phyloP scores from a whole-genome alignment of 1,284 basidiomycete species.

The Earliella scabrosa region DNA sequence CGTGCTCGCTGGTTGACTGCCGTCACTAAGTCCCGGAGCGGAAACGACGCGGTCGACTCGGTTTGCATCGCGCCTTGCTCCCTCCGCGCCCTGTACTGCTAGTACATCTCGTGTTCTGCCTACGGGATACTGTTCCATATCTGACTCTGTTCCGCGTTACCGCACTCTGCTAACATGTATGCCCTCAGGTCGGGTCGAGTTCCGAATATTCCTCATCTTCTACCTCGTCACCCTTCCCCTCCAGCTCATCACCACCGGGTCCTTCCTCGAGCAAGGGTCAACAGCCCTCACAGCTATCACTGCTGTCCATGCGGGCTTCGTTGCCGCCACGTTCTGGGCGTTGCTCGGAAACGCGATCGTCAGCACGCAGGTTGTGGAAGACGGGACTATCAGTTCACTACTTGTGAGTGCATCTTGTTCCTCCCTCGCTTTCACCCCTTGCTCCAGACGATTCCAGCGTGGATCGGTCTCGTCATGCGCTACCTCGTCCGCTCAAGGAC shows the following conservation, averaged over 20 bases:
- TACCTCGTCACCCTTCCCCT: constrained; percentile 78
- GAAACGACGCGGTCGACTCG: too few species aligned
- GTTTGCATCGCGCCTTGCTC: too few species aligned
- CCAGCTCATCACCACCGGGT: constrained; percentile 79
- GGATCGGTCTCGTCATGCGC: too few species aligned
- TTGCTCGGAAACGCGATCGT: constrained; percentile 81
- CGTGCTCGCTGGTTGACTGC: too few species aligned
- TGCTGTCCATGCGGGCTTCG: constrained; percentile 72
- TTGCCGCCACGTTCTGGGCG: constrained; percentile 77
- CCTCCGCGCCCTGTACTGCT: too few species aligned
- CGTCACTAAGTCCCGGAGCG: too few species aligned
- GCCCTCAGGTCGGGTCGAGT: constrained; percentile 66
- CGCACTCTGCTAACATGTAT: constrained; percentile 4
- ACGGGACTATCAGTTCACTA: constrained; percentile 75
- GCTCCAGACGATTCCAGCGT: too few species aligned
- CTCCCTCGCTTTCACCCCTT: neutral
- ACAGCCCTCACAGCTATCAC: constrained; percentile 71
- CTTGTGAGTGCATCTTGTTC: constrained; percentile 49
- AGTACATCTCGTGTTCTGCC: too few species aligned
- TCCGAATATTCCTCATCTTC: constrained; percentile 63
- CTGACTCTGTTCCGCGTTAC: too few species aligned
- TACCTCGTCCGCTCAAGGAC: too few species aligned
- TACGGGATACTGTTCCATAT: too few species aligned
- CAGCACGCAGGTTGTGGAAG: constrained; percentile 83
- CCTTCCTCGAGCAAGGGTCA: constrained; percentile 76